phyloP scores from a whole-genome alignment of 306 rosid species.

The Glycine soja region DNA sequence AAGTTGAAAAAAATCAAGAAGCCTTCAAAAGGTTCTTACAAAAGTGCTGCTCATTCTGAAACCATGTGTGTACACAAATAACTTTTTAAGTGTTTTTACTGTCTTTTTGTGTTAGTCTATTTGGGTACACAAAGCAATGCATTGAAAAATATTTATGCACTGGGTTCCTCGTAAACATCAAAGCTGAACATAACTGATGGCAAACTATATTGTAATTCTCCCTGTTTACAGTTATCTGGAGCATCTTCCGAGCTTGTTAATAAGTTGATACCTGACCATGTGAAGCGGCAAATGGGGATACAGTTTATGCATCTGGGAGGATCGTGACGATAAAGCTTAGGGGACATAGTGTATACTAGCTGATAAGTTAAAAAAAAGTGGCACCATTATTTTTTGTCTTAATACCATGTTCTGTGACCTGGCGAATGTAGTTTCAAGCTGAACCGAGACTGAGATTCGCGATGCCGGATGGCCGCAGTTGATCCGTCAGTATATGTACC shows the following conservation, averaged over 20 bases:
- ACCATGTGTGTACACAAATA: no score
- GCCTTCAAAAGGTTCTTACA: not conserved
- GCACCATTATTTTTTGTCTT: constrained; percentile 59
- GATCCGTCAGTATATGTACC: constrained; percentile 56
- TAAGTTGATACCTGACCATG: constrained; percentile 87
- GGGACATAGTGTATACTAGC: constrained; percentile 50
- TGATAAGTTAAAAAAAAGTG: constrained; percentile 59
- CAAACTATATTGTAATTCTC: not conserved
- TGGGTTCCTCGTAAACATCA: no score
- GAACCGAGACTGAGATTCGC: constrained; percentile 48
- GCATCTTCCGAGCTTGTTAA: constrained; percentile 85
- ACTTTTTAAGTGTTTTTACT: no score
- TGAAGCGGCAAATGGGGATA: constrained; percentile 83
- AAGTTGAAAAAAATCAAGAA: no score
- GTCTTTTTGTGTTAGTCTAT: no score
- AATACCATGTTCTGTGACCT: constrained; percentile 15
- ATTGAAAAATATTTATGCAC: not conserved
- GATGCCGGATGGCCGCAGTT: constrained; percentile 52
- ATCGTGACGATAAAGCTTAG: constrained; percentile 57
- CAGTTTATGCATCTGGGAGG: constrained; percentile 64
- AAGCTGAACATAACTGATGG: no score
- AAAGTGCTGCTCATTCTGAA: not conserved
- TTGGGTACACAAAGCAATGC: not conserved
- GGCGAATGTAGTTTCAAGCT: not conserved
- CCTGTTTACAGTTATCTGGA: constrained; percentile 67